phyloP scores from a whole-genome alignment of 2,329 filamentous ascomycete species.

The Stachybotrys chlorohalonatus region DNA sequence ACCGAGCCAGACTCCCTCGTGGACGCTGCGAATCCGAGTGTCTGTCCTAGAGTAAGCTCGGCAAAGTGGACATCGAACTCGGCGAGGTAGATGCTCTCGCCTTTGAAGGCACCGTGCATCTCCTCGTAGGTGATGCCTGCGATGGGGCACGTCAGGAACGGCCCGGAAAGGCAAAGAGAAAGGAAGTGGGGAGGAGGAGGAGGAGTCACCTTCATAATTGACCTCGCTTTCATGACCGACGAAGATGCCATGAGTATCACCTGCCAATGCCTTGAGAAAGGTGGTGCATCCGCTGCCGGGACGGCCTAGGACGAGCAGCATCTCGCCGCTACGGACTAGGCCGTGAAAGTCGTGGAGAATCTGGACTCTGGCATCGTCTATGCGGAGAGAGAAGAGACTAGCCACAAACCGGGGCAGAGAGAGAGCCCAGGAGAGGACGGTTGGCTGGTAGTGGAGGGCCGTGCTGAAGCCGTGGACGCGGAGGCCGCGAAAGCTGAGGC shows the following conservation, averaged over 20 bases:
- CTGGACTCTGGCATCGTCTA: background rate
- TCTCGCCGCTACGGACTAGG: background rate
- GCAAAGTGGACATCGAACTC: conserved; percentile 56
- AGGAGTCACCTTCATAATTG: background rate
- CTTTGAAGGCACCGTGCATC: conserved; percentile 34
- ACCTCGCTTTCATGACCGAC: background rate
- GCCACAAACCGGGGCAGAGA: no score
- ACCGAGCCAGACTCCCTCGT: conserved; percentile 48
- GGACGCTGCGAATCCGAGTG: conserved; percentile 51
- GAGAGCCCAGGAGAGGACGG: no score
- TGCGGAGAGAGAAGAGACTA: no score
- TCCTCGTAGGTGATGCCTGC: conserved; percentile 12
- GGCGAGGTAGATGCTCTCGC: conserved; percentile 52
- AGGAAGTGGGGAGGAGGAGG: no score
- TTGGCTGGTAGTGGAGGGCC: no score
- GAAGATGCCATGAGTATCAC: background rate
- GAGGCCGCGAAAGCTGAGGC: no score
- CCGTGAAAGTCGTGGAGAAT: background rate
- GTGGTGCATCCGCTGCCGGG: background rate
- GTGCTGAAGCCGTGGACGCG: no score
- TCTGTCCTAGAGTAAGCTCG: conserved; percentile 53
- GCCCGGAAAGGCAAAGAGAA: no score
- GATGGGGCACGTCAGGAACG: no score
- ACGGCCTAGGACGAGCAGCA: background rate
- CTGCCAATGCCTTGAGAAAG: background rate